Evolutionary conservation across 257 asterid genomes (phyloP).

Genomic region (Forsythia viridissima): DNA sequence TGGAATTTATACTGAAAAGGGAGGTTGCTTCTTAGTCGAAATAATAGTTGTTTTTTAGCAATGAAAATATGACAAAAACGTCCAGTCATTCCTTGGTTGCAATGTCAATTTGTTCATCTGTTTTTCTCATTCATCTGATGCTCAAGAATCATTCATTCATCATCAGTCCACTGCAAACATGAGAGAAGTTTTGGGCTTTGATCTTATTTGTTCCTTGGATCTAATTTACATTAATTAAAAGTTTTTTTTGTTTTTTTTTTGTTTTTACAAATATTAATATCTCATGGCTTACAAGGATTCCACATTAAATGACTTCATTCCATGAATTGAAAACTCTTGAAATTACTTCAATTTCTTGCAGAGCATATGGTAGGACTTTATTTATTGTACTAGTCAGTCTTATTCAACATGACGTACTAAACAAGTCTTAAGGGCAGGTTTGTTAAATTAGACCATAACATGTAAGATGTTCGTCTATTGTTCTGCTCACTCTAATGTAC

Average conservation of each 20-base stretch:
- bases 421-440: too few relatives aligned
- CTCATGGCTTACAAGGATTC: neutral
- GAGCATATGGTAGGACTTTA: too few relatives aligned
- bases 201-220: neutral
- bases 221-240: neutral
- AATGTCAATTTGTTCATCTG: neutral
- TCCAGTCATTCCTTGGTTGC: neutral
- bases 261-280: too few relatives aligned
- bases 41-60: neutral
- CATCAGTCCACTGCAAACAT: neutral
- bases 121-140: neutral
- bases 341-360: neutral
- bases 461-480: too few relatives aligned
- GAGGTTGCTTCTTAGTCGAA: slow-evolving; percentile 36
- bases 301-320: neutral
- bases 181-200: neutral
- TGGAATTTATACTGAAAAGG: slow-evolving; percentile 51
- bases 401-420: too few relatives aligned
- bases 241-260: too few relatives aligned
- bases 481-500: too few relatives aligned
- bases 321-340: neutral
- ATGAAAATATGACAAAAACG: neutral
- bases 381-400: too few relatives aligned
- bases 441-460: too few relatives aligned
- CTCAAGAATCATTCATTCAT: neutral